phyloP scores from a whole-genome alignment of 108 stramenopile species.

The Cyclotella atomus region DNA sequence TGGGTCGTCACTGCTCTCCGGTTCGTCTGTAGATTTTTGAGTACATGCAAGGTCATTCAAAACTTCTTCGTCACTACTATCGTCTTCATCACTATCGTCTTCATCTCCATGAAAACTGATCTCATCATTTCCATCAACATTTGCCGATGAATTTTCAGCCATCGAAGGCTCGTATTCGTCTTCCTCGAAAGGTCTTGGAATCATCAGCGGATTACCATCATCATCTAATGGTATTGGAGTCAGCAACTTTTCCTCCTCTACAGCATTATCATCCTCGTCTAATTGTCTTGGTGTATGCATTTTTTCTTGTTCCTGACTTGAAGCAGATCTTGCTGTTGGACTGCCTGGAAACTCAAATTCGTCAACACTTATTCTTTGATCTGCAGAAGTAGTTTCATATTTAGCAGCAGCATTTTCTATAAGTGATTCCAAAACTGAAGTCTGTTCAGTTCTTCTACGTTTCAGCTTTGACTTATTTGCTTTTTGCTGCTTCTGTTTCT shows the following conservation, averaged over 20 bases:
- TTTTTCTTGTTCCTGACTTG: neutral
- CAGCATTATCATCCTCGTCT: neutral
- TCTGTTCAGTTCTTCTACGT: neutral
- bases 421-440: slow-evolving; percentile 6
- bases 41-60: neutral
- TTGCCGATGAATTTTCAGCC: neutral
- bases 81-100: slow-evolving; percentile 29
- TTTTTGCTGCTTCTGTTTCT: neutral
- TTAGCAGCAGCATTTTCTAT: neutral
- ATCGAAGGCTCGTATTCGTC: neutral
- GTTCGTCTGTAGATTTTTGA: neutral
- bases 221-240: slow-evolving; percentile 2
- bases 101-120: slow-evolving; percentile 16
- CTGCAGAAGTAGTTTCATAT: neutral
- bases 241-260: neutral
- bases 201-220: neutral
- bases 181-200: neutral
- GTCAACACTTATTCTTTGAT: neutral
- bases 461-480: neutral
- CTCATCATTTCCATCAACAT: slow-evolving; percentile 11
- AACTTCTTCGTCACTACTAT: neutral
- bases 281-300: neutral
- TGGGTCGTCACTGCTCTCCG: neutral
- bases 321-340: neutral
- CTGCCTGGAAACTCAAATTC: neutral